Conservation (phyloP, 352 stramenopile genomes). For the Elongisporangium senticosum region DNA sequence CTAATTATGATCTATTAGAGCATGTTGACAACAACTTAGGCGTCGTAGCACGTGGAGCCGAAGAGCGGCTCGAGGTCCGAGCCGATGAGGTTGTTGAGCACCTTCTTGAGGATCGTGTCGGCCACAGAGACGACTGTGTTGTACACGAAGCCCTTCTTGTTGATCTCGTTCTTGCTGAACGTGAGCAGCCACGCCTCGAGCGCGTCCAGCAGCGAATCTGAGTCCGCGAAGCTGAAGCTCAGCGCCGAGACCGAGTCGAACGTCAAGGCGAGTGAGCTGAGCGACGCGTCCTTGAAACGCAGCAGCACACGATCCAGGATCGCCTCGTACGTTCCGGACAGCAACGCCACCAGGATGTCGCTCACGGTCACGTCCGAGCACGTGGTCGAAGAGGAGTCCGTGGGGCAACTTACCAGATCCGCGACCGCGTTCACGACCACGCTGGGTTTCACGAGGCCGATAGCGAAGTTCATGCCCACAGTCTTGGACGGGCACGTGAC, state of each 20-base stretch:
- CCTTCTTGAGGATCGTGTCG: constrained; percentile 33
- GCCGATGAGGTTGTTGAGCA: constrained; percentile 45
- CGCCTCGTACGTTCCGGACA: constrained; percentile 23
- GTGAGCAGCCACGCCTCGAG: constrained; percentile 39
- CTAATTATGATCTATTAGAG: too few relatives aligned
- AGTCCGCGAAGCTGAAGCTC: constrained; percentile 37
- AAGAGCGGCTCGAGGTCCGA: constrained; percentile 30
- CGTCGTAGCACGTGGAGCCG: constrained; percentile 27
- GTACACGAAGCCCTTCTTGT: constrained; percentile 64
- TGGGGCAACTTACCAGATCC: constrained; percentile 35
- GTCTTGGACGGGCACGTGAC: constrained; percentile 22
- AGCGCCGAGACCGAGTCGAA: constrained; percentile 51
- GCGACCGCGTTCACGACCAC: constrained; percentile 27
- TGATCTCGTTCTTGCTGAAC: constrained; percentile 45
- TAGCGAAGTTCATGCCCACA: constrained; percentile 26
- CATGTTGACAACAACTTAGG: neutral
- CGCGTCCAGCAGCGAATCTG: constrained; percentile 28
- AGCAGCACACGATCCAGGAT: constrained; percentile 21
- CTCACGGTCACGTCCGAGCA: constrained; percentile 46
- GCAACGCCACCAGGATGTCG: constrained; percentile 28
- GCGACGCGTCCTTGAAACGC: constrained; percentile 22
- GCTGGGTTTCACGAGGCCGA: constrained; percentile 29
- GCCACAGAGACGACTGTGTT: constrained; percentile 28
- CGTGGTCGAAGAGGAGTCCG: constrained; percentile 10
- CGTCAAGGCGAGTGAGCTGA: constrained; percentile 25